Percentiles rank a stretch among this genome's conserved stretches.
Conservation (phyloP, 2,329 filamentous ascomycete genomes). For the Aaosphaeria pasadenensis region DNA sequence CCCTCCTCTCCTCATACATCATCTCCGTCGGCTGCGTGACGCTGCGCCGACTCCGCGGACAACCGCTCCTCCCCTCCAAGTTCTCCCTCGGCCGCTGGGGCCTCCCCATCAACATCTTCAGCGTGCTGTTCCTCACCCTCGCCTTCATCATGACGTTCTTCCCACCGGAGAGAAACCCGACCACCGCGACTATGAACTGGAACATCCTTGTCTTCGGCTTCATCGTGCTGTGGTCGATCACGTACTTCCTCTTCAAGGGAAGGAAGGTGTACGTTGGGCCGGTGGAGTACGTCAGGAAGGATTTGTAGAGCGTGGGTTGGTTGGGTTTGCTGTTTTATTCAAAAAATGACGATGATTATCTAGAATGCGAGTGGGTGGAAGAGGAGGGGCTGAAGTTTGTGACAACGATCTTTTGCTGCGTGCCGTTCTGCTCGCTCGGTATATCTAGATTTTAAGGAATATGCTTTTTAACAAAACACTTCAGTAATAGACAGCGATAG, state of each 20-base stretch:
- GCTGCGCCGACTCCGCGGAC: slow-evolving; percentile 19
- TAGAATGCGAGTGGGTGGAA: too few relatives aligned
- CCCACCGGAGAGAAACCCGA: slow-evolving; percentile 9
- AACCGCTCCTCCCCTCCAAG: slow-evolving; percentile 20
- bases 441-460: too few relatives aligned
- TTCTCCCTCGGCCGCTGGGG: slow-evolving; percentile 40
- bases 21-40: slow-evolving; percentile 30
- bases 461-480: too few relatives aligned
- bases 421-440: too few relatives aligned
- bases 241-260: slow-evolving; percentile 39
- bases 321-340: too few relatives aligned
- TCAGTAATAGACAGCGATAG: too few relatives aligned
- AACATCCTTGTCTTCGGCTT: slow-evolving; percentile 39
- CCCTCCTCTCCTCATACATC: slow-evolving; percentile 30
- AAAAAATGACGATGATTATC: too few relatives aligned
- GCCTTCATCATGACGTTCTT: slow-evolving; percentile 28
- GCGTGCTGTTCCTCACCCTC: slow-evolving; percentile 31
- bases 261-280: slow-evolving; percentile 32
- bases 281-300: not conserved
- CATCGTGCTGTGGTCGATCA: slow-evolving; percentile 36
- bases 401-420: too few relatives aligned
- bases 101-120: slow-evolving; percentile 35
- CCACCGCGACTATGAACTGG: slow-evolving; percentile 9
- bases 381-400: too few relatives aligned
- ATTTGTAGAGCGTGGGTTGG: not conserved